Conservation (phyloP, 768 basidiomycete genomes). For the Suillus weaverae region DNA sequence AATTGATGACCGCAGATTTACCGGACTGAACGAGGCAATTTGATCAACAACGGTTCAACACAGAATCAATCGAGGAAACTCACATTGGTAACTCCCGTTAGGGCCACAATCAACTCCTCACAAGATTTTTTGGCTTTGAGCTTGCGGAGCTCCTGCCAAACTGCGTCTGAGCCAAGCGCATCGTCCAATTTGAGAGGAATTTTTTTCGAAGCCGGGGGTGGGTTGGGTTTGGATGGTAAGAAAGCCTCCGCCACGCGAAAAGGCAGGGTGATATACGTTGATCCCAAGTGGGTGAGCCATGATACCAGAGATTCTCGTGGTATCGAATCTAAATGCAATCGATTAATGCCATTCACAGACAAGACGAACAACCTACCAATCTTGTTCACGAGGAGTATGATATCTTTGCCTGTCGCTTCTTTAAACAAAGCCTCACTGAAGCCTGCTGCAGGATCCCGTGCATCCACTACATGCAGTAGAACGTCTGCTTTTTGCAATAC, state of each 20-base stretch:
- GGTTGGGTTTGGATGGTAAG: constrained; percentile 42
- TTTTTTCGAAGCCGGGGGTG: constrained; percentile 37
- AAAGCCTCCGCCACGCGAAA: constrained; percentile 76
- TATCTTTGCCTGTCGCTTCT: constrained; percentile 42
- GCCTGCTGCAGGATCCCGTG: constrained; percentile 75
- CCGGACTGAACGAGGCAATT: constrained; percentile 53
- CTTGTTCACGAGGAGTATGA: constrained; percentile 81
- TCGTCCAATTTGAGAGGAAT: constrained; percentile 44
- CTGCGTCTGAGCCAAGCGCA: constrained; percentile 57
- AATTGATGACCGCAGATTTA: constrained; percentile 85
- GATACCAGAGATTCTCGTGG: constrained; percentile 72
- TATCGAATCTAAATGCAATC: constrained; percentile 57
- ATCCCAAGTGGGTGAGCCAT: constrained; percentile 67
- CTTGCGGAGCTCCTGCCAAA: constrained; percentile 49
- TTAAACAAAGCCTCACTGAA: constrained; percentile 64
- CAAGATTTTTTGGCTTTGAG: constrained; percentile 49
- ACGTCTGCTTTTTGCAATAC: constrained; percentile 81
- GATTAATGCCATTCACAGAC: neutral
- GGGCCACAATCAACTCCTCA: constrained; percentile 62
- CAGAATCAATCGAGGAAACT: constrained; percentile 25
- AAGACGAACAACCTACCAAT: constrained; percentile 56
- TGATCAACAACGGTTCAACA: constrained; percentile 2
- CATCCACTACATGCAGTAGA: constrained; percentile 79
- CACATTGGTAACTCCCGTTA: constrained; percentile 85
- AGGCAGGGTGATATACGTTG: constrained; percentile 59